Conservation (phyloP, 2,329 filamentous ascomycete species). For the Aaosphaeria arxii region DNA sequence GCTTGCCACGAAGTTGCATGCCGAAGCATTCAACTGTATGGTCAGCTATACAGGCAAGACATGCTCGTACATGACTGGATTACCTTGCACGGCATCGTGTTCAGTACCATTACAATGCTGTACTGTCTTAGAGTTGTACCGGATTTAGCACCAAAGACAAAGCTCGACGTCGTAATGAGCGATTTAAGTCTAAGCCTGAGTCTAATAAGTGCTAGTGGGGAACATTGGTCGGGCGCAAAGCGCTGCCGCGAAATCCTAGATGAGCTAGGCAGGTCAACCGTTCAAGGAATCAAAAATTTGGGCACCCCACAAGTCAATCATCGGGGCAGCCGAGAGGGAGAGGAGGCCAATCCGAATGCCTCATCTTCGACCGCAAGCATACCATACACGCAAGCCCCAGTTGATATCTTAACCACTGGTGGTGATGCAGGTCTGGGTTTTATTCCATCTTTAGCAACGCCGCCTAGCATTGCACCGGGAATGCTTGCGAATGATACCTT, state of each 20-base stretch:
- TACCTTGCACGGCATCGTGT: conserved; percentile 49
- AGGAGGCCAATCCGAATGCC: not conserved
- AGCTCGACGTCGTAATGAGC: conserved; percentile 40
- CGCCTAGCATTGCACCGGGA: not conserved
- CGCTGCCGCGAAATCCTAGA: conserved; percentile 46
- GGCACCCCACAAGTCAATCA: not conserved
- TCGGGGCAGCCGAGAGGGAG: not conserved
- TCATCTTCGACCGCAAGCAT: not conserved
- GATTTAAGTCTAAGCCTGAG: conserved; percentile 45
- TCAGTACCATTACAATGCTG: conserved; percentile 50
- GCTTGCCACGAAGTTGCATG: conserved; percentile 46
- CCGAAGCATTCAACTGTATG: conserved; percentile 41
- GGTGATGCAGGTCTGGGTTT: not conserved
- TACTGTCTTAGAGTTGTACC: conserved; percentile 51
- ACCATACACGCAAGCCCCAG: not conserved
- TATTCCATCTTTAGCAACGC: not conserved
- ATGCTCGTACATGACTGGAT: conserved; percentile 49
- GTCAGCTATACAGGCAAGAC: conserved; percentile 45
- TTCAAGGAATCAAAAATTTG: conserved; percentile 2
- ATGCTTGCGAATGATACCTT: not conserved
- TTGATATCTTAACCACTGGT: not conserved
- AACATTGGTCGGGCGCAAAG: conserved; percentile 53
- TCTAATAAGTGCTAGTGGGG: conserved; percentile 50
- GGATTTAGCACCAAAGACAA: conserved; percentile 36
- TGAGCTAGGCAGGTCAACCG: conserved; percentile 23